A percentile compares a stretch with the other conserved stretches of the same genome.
phyloP scores from a whole-genome alignment of 768 basidiomycete genomes.

The Psilocybe sp. region DNA sequence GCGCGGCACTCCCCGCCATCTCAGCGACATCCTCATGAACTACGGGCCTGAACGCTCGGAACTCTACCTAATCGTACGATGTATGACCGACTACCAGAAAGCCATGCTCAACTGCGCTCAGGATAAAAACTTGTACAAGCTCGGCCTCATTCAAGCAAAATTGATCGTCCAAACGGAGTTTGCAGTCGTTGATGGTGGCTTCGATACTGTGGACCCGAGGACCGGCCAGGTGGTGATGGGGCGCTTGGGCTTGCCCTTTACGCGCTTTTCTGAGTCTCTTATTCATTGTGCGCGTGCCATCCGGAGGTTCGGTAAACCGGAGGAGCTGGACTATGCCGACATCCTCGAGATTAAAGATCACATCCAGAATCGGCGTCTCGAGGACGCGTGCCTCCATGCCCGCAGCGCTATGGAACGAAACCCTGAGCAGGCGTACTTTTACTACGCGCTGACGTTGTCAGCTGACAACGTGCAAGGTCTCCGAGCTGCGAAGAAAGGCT shows the following conservation, averaged over 20 bases:
- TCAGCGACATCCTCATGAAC: constrained; percentile 42
- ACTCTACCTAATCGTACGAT: constrained; percentile 36
- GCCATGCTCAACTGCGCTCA: constrained; percentile 51
- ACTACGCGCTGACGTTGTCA: constrained; percentile 56
- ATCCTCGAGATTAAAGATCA: constrained; percentile 62
- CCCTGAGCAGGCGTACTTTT: constrained; percentile 60
- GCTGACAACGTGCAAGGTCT: constrained; percentile 47
- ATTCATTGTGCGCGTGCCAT: constrained; percentile 59
- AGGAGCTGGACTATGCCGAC: constrained; percentile 54
- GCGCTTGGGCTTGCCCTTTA: constrained; percentile 57
- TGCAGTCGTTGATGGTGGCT: constrained; percentile 54
- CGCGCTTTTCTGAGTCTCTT: constrained; percentile 54
- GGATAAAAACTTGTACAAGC: constrained; percentile 45
- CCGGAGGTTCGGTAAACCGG: constrained; percentile 34
- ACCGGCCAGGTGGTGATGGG: constrained; percentile 38
- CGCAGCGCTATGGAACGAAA: constrained; percentile 48
- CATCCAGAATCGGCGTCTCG: constrained; percentile 46
- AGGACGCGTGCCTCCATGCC: constrained; percentile 47
- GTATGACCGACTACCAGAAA: constrained; percentile 41
- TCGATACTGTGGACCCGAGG: constrained; percentile 39
- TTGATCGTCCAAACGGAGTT: constrained; percentile 60
- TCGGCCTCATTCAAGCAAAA: constrained; percentile 47
- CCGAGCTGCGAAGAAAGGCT: constrained; percentile 61
- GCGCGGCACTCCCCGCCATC: constrained; percentile 43
- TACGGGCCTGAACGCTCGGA: constrained; percentile 54